Evolutionary conservation across 1,284 basidiomycete species (phyloP).

Genomic region (Trametes versicolor): DNA sequence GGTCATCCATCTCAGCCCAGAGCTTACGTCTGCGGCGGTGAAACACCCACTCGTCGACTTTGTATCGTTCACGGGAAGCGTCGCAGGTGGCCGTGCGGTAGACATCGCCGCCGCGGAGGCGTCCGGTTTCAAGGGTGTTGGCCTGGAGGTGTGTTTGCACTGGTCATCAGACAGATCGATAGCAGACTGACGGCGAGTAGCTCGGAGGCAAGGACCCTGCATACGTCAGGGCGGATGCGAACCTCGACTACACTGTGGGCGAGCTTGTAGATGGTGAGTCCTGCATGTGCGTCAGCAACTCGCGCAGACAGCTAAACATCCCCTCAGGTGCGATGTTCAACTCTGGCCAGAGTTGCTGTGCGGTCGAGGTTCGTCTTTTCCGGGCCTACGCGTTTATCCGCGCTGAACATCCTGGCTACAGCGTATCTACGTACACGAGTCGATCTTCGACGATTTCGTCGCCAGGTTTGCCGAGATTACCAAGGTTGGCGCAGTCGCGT

Average conservation of each 20-base stretch:
- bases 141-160: slow-evolving; percentile 64
- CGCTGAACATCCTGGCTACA: slow-evolving; percentile 43
- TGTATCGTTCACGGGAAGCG: slow-evolving; percentile 93
- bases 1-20: slow-evolving; percentile 81
- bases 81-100: slow-evolving; percentile 70
- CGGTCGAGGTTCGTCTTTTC: slow-evolving; percentile 68
- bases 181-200: slow-evolving; percentile 48
- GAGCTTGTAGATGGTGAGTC: slow-evolving; percentile 89
- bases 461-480: slow-evolving; percentile 77
- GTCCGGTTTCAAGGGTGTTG: slow-evolving; percentile 82
- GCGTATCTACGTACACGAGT: slow-evolving; percentile 94
- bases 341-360: slow-evolving; percentile 93
- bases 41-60: slow-evolving; percentile 79
- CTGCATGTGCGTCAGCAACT: slow-evolving; percentile 3
- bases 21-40: slow-evolving; percentile 72
- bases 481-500: slow-evolving; percentile 56
- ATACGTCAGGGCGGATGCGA: slow-evolving; percentile 89
- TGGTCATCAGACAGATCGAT: not conserved
- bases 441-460: slow-evolving; percentile 85
- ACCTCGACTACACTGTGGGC: slow-evolving; percentile 83
- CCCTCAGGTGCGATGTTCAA: slow-evolving; percentile 88
- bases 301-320: not conserved
- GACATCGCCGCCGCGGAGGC: slow-evolving; percentile 69
- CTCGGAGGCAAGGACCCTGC: slow-evolving; percentile 97
- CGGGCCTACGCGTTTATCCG: not conserved